phyloP scores from a whole-genome alignment of 306 rosid genomes.

The Begonia fuchsioides region DNA sequence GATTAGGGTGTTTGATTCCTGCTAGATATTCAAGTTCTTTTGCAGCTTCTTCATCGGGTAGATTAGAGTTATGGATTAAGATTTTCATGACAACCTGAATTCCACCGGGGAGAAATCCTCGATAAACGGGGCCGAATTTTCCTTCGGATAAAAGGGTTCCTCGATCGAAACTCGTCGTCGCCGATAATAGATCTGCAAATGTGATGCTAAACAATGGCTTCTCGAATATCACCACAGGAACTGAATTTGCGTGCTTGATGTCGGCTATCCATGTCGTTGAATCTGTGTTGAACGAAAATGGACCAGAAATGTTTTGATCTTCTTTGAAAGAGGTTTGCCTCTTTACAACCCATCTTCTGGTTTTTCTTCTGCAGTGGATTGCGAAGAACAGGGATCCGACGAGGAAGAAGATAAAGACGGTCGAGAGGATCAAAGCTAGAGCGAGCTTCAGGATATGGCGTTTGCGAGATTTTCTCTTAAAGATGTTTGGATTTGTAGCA shows the following conservation, averaged over 20 bases:
- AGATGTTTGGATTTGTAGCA: conserved; percentile 65
- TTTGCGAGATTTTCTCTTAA: conserved; percentile 22
- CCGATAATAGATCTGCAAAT: conserved; percentile 80
- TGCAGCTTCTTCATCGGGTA: conserved; percentile 84
- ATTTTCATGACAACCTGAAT: conserved; percentile 92
- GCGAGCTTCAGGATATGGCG: conserved; percentile 61
- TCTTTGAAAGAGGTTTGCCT: conserved; percentile 61
- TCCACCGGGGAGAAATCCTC: conserved; percentile 86
- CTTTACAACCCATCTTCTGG: conserved; percentile 63
- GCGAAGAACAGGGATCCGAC: conserved; percentile 67
- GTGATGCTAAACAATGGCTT: conserved; percentile 84
- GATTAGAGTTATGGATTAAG: conserved; percentile 73
- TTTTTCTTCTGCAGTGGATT: conserved; percentile 66
- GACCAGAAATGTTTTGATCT: conserved; percentile 78
- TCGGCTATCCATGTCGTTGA: conserved; percentile 99
- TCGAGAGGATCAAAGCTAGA: conserved; percentile 48
- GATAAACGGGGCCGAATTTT: conserved; percentile 89
- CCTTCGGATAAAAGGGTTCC: conserved; percentile 96
- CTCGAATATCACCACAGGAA: conserved; percentile 79
- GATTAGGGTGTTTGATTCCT: conserved; percentile 88
- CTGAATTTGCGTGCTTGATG: conserved; percentile 89
- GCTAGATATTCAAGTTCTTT: conserved; percentile 90
- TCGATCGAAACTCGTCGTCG: conserved; percentile 81
- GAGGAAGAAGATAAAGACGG: conserved; percentile 54
- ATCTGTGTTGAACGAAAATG: conserved; percentile 92